These are phyloP conservation scores for Exophiala calicioides DNA, from an alignment of 2,329 filamentous ascomycete species.

Conservation along the genomic window DNA sequence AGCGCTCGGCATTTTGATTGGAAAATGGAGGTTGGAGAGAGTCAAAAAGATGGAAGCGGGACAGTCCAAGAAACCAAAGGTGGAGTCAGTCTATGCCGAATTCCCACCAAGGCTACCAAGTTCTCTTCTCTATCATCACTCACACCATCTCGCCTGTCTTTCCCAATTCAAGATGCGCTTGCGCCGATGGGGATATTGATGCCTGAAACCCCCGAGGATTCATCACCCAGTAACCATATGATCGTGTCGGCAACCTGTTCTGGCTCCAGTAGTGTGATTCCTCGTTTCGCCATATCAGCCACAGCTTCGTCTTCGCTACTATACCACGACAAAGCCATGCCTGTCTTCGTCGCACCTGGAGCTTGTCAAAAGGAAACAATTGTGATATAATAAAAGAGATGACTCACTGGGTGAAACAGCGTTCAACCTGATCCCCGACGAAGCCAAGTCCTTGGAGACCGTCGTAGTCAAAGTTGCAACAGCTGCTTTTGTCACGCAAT, in stretches of 20 bases:
- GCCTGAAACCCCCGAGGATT: constrained; percentile 9
- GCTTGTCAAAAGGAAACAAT: background rate
- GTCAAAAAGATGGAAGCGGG: too few species aligned
- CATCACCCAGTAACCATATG: constrained; percentile 13
- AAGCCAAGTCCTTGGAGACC: constrained; percentile 41
- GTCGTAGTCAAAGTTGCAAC: constrained; percentile 37
- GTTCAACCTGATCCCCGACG: constrained; percentile 43
- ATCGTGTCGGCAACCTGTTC: constrained; percentile 13
- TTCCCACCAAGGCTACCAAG: too few species aligned
- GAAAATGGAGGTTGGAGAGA: background rate
- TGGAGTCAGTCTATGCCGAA: too few species aligned
- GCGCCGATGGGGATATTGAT: constrained; percentile 16
- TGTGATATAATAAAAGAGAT: background rate
- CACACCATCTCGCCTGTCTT: too few species aligned
- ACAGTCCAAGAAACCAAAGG: too few species aligned
- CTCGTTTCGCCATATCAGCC: constrained; percentile 17
- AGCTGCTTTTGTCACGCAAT: constrained; percentile 15
- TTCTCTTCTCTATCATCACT: background rate
- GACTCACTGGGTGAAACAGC: constrained; percentile 40
- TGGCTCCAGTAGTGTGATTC: constrained; percentile 11
- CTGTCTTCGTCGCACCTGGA: constrained; percentile 16
- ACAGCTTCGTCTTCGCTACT: constrained; percentile 16
- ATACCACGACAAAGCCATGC: constrained; percentile 16
- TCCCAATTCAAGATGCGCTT: constrained; percentile 6
- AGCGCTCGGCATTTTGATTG: background rate